Percentiles rank a stretch among this genome's conserved stretches.
These are phyloP conservation scores for Aureobasidium sp. DNA, from an alignment of 2,329 filamentous ascomycete species.

Conservation along the genomic window DNA sequence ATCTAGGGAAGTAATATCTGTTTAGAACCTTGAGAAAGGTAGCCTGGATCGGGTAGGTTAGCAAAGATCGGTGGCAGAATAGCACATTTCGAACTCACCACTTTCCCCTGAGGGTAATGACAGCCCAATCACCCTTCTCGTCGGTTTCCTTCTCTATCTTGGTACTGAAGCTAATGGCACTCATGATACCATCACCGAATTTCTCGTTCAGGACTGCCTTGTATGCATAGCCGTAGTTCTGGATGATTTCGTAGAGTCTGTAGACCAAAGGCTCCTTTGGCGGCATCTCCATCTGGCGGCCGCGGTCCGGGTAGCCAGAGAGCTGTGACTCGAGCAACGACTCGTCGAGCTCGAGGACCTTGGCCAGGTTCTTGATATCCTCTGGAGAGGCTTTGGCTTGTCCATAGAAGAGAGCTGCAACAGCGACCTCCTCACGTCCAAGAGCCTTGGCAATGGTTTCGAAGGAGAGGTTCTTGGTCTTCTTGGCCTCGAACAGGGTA, in stretches of 20 bases:
- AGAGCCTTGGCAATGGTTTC: constrained; percentile 68
- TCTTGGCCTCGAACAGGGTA: constrained; percentile 76
- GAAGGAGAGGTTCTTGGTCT: constrained; percentile 67
- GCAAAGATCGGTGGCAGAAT: neutral
- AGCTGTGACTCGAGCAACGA: constrained; percentile 55
- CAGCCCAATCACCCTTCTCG: constrained; percentile 74
- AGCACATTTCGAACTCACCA: constrained; percentile 50
- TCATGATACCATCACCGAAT: constrained; percentile 78
- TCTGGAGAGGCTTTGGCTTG: constrained; percentile 67
- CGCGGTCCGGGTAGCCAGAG: constrained; percentile 71
- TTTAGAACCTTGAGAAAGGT: constrained; percentile 43
- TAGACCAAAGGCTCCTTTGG: constrained; percentile 84
- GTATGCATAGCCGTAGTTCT: constrained; percentile 95
- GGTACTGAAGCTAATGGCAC: constrained; percentile 82
- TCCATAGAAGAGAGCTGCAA: constrained; percentile 86
- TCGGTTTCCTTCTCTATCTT: constrained; percentile 93
- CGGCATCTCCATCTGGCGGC: constrained; percentile 72
- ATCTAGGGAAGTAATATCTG: neutral
- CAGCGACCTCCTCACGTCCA: constrained; percentile 73
- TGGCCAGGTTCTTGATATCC: constrained; percentile 61
- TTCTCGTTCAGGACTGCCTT: constrained; percentile 96
- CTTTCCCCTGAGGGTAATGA: constrained; percentile 77
- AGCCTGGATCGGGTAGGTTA: constrained; percentile 31
- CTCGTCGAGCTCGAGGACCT: constrained; percentile 55
- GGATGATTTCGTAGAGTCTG: constrained; percentile 84